Evolutionary conservation across 306 rosid genomes (phyloP).

Genomic region (Castanea sativa): DNA sequence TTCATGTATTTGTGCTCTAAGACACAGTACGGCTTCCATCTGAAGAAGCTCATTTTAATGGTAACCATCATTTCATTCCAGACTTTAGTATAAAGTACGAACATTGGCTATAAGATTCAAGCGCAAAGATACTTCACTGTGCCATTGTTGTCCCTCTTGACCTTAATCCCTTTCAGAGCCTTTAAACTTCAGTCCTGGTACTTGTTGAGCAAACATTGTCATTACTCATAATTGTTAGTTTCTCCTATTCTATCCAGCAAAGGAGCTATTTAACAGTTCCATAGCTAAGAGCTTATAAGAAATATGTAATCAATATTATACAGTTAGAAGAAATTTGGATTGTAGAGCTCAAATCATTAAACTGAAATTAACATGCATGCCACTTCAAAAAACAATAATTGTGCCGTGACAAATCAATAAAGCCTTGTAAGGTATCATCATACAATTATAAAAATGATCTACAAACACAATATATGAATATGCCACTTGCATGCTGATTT

Average conservation of each 20-base stretch:
- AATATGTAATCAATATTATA: not conserved
- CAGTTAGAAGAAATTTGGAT: not conserved
- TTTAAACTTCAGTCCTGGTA: not conserved
- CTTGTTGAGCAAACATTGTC: not conserved
- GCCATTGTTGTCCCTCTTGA: not conserved
- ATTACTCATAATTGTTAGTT: not conserved
- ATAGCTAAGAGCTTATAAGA: not conserved
- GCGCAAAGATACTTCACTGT: no score
- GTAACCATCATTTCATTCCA: not conserved
- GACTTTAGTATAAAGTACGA: not conserved
- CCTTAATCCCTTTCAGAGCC: not conserved
- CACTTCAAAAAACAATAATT: slow-evolving; percentile 10
- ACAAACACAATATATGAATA: slow-evolving; percentile 4
- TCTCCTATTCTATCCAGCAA: not conserved
- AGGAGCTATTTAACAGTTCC: not conserved
- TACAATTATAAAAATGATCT: not conserved
- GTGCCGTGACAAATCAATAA: slow-evolving; percentile 7
- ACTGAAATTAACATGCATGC: slow-evolving; percentile 11
- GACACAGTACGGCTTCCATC: not conserved
- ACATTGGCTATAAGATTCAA: not conserved
- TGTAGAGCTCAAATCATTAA: not conserved
- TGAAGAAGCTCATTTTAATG: not conserved
- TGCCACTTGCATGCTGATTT: slow-evolving; percentile 56
- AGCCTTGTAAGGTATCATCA: not conserved
- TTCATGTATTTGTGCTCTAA: not conserved